Percentiles rank a stretch among this genome's conserved stretches.
These are phyloP conservation scores for Tricladium varicosporioides DNA, from an alignment of 2,329 filamentous ascomycete species.

Conservation along the genomic window DNA sequence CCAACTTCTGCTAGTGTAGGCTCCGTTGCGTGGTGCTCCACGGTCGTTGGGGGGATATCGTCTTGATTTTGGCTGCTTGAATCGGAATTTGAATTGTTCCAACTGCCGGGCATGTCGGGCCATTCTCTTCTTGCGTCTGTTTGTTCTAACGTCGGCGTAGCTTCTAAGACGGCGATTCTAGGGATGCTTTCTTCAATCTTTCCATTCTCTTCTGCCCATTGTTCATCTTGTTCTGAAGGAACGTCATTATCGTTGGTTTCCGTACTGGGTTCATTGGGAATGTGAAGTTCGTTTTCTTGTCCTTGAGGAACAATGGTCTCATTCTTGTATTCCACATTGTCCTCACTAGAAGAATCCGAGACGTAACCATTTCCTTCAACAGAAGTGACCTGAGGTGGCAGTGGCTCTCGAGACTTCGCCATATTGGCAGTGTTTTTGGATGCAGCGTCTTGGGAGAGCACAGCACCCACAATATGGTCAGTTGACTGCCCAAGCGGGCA, in stretches of 20 bases:
- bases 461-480: constrained; percentile 56
- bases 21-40: constrained; percentile 17
- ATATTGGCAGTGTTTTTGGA: constrained; percentile 55
- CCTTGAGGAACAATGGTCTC: constrained; percentile 1
- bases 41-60: neutral
- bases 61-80: constrained; percentile 17
- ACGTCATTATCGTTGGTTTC: too few relatives aligned
- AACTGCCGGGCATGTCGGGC: constrained; percentile 52
- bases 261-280: neutral
- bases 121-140: constrained; percentile 33
- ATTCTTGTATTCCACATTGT: constrained; percentile 11
- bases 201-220: constrained; percentile 2
- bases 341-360: constrained; percentile 54
- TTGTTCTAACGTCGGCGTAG: constrained; percentile 44
- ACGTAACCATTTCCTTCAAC: constrained; percentile 64
- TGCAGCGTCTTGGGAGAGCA: constrained; percentile 54
- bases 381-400: constrained; percentile 69
- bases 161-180: constrained; percentile 43
- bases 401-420: constrained; percentile 58
- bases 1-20: constrained; percentile 22
- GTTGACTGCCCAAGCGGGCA: constrained; percentile 45
- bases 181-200: constrained; percentile 34
- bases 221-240: too few relatives aligned
- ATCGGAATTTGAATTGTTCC: constrained; percentile 50
- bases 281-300: neutral